Conservation (phyloP, 805 yeast genomes). For the Ogataea paraovalis region DNA sequence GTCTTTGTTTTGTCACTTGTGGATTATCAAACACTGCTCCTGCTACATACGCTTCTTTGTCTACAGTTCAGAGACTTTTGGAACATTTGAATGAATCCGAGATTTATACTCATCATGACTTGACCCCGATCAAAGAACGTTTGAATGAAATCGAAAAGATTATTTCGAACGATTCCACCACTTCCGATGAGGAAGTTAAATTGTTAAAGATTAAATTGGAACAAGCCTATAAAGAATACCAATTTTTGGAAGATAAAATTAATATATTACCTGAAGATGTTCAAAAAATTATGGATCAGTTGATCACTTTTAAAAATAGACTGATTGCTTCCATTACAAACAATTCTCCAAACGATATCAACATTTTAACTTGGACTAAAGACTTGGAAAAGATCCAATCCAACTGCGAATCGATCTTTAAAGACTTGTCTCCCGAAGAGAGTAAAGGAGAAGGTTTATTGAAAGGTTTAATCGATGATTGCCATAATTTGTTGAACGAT, state of each 20-base stretch:
- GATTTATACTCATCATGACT: conserved; percentile 80
- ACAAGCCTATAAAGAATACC: conserved; percentile 56
- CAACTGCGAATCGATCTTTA: conserved; percentile 19
- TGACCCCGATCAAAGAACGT: conserved; percentile 71
- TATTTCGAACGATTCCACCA: conserved; percentile 46
- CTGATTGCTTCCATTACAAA: conserved; percentile 51
- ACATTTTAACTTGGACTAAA: conserved; percentile 8
- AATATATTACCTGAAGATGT: conserved; percentile 50
- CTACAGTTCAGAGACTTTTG: conserved; percentile 80
- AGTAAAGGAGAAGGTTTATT: conserved; percentile 43
- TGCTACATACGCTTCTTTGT: conserved; percentile 85
- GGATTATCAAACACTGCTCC: conserved; percentile 90
- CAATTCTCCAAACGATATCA: conserved; percentile 37
- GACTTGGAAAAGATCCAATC: conserved; percentile 22
- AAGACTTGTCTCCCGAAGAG: conserved; percentile 13
- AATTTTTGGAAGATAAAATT: conserved; percentile 52
- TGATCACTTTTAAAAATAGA: conserved; percentile 61
- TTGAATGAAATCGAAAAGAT: conserved; percentile 66
- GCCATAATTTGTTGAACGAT: conserved; percentile 71
- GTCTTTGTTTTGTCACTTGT: conserved; percentile 85
- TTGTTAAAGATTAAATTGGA: conserved; percentile 63
- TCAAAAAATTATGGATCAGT: conserved; percentile 49
- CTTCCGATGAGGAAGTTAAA: conserved; percentile 35
- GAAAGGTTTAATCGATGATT: conserved; percentile 78
- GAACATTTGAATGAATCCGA: conserved; percentile 78